Percentiles rank a stretch among this genome's conserved stretches.
These are phyloP conservation scores for Chrysanthemum seticuspe DNA, from an alignment of 129 eudicot genomes.

Conservation along the genomic window DNA sequence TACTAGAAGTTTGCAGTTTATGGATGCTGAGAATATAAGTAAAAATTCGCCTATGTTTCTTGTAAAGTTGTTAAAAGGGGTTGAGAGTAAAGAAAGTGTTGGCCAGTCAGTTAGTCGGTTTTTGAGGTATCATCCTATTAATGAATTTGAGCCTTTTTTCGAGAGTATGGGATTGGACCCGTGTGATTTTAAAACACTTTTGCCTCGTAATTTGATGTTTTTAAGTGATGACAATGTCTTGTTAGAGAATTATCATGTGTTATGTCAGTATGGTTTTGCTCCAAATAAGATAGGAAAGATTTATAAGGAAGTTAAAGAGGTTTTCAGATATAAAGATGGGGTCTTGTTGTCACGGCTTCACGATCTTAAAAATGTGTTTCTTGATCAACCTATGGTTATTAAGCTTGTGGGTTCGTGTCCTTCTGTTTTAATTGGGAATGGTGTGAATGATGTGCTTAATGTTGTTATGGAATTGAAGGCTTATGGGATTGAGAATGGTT, in stretches of 20 bases:
- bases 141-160: conserved; percentile 90
- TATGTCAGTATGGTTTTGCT: conserved; percentile 66
- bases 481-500: conserved; percentile 40
- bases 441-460: conserved; percentile 23
- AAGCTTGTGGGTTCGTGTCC: conserved; percentile 64
- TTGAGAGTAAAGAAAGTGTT: conserved; percentile 28
- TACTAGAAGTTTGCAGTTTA: conserved; percentile 67
- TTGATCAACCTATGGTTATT: conserved; percentile 40
- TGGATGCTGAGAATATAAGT: conserved; percentile 80
- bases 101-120: conserved; percentile 51
- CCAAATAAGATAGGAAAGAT: conserved; percentile 68
- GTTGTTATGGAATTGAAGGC: conserved; percentile 43
- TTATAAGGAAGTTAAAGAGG: conserved; percentile 56
- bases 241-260: conserved; percentile 66
- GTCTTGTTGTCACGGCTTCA: conserved; percentile 54
- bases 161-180: conserved; percentile 91
- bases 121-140: conserved; percentile 80
- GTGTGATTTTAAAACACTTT: conserved; percentile 39
- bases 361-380: conserved; percentile 42
- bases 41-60: conserved; percentile 64
- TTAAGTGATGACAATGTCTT: conserved; percentile 59
- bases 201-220: conserved; percentile 62
- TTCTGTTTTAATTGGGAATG: conserved; percentile 39
- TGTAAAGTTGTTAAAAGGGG: conserved; percentile 43
- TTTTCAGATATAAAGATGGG: conserved; percentile 48